phyloP scores from a whole-genome alignment of 176 grass and related monocot species.

The Aegilops speltoides region DNA sequence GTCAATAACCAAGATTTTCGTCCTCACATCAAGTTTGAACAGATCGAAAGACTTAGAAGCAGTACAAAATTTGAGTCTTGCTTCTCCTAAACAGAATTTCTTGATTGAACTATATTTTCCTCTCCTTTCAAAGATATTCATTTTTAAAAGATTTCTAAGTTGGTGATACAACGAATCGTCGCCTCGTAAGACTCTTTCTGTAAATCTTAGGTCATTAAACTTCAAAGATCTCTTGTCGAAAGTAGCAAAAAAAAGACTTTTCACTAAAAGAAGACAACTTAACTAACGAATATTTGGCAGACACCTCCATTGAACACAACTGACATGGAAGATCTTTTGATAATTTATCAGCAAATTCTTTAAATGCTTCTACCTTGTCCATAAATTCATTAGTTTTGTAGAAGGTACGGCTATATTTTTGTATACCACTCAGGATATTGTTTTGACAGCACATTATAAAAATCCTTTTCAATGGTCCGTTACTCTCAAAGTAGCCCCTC shows the following conservation, averaged over 20 bases:
- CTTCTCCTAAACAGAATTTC: conserved; percentile 57
- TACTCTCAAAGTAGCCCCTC: no score
- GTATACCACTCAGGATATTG: no score
- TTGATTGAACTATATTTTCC: conserved; percentile 1
- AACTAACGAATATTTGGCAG: no score
- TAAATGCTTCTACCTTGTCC: neutral
- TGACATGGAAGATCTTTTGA: neutral
- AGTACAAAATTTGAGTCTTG: conserved; percentile 59
- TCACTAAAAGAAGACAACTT: no score
- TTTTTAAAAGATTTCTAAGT: conserved; percentile 36
- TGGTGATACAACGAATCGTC: conserved; percentile 41
- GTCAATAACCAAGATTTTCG: no score
- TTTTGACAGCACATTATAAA: neutral
- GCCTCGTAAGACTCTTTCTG: conserved; percentile 30
- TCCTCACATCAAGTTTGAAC: neutral
- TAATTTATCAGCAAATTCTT: neutral
- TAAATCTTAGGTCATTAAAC: neutral
- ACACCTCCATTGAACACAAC: no score
- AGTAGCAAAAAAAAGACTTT: no score
- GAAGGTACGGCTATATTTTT: neutral
- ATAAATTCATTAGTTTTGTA: neutral
- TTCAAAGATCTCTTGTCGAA: no score
- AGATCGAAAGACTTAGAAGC: conserved; percentile 53
- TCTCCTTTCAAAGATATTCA: conserved; percentile 25
- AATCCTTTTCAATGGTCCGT: neutral